phyloP scores from a whole-genome alignment of 495 filamentous ascomycete species.

The Penicillium riverlandense region DNA sequence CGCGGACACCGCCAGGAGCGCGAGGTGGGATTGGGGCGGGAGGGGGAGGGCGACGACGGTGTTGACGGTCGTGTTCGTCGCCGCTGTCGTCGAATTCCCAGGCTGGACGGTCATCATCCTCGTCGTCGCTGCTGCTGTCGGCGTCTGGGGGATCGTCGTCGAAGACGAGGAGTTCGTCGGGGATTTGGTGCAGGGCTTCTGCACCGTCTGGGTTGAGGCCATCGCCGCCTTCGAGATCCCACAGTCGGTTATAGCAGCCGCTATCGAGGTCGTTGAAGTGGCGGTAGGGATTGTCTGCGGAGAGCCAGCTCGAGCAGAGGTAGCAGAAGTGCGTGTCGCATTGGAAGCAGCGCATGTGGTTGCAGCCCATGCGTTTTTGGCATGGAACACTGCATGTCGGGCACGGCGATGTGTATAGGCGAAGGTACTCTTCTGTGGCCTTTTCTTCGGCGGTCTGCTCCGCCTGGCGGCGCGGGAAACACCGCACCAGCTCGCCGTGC shows the following conservation, averaged over 20 bases:
- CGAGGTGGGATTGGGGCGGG: conserved; percentile 36
- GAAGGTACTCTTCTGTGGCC: conserved; percentile 74
- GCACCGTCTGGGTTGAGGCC: conserved; percentile 44
- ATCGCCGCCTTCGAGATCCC: conserved; percentile 84
- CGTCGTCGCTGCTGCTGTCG: conserved; percentile 25
- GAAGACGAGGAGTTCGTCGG: conserved; percentile 26
- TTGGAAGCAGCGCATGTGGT: conserved; percentile 93
- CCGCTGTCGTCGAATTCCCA: conserved; percentile 25
- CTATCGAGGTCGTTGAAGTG: conserved; percentile 73
- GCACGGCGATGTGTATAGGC: conserved; percentile 73
- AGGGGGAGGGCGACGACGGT: conserved; percentile 26
- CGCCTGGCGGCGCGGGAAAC: conserved; percentile 49
- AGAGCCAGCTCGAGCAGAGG: conserved; percentile 83
- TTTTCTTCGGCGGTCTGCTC: conserved; percentile 77
- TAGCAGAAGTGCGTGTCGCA: conserved; percentile 95
- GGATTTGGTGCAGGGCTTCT: conserved; percentile 35
- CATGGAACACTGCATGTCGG: conserved; percentile 82
- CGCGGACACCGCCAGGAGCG: conserved; percentile 17
- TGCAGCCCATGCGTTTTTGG: conserved; percentile 91
- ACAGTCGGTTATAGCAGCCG: conserved; percentile 73
- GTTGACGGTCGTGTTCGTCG: conserved; percentile 16
- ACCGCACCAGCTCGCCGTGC: conserved; percentile 77
- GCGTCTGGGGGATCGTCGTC: conserved; percentile 22
- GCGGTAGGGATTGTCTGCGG: conserved; percentile 69
- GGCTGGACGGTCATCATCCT: conserved; percentile 19